These are phyloP conservation scores for Candida koratica DNA, from an alignment of 805 yeast species.

Conservation along the genomic window DNA sequence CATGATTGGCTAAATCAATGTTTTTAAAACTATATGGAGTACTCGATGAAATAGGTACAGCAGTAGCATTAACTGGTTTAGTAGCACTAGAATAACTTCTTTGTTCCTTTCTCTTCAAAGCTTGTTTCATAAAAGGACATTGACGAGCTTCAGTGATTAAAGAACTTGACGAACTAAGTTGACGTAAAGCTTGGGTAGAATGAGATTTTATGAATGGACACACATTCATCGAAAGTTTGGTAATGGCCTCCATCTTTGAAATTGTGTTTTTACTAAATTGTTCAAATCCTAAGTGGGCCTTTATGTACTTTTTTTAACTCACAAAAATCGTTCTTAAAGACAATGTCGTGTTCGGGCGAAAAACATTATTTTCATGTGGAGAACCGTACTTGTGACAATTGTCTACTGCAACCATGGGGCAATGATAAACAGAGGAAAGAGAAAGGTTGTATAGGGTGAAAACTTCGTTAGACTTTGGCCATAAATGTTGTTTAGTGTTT, in stretches of 20 bases:
- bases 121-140: slow-evolving; percentile 92
- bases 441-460: too few species aligned
- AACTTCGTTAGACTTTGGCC: too few species aligned
- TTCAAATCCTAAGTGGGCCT: too few species aligned
- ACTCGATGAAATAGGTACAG: slow-evolving; percentile 22
- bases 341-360: slow-evolving; percentile 2
- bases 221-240: slow-evolving; percentile 69
- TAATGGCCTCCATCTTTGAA: slow-evolving; percentile 67
- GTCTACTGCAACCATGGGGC: too few species aligned
- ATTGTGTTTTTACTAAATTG: too few species aligned
- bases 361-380: too few species aligned
- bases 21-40: slow-evolving; percentile 28
- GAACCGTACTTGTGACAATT: too few species aligned
- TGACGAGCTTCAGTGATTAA: slow-evolving; percentile 58
- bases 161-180: slow-evolving; percentile 42
- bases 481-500: too few species aligned
- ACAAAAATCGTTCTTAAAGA: not conserved
- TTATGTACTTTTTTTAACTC: slow-evolving; percentile 3
- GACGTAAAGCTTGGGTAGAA: slow-evolving; percentile 57
- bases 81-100: slow-evolving; percentile 48
- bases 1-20: slow-evolving; percentile 21
- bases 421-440: too few species aligned
- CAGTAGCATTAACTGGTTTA: slow-evolving; percentile 43
- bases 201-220: slow-evolving; percentile 80
- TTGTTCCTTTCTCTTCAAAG: slow-evolving; percentile 46